phyloP scores from a whole-genome alignment of 176 grass and related monocot species.

The Zizania latifolia region DNA sequence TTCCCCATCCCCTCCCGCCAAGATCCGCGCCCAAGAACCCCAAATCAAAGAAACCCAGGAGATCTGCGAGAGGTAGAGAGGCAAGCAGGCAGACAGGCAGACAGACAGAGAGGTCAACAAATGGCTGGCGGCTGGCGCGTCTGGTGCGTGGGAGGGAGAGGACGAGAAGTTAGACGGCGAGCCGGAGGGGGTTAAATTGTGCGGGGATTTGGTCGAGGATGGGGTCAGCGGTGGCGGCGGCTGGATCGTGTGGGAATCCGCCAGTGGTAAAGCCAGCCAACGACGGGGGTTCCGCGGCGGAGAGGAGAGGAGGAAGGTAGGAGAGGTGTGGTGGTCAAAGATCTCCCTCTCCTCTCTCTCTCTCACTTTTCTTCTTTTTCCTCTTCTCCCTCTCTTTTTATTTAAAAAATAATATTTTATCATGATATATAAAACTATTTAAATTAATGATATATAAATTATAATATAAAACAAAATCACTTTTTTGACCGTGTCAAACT shows the following conservation, averaged over 20 bases:
- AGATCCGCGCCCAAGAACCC: background rate
- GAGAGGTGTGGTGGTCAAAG: conserved; percentile 27
- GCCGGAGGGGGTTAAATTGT: conserved; percentile 37
- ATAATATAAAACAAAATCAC: too few species aligned
- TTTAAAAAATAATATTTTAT: too few species aligned
- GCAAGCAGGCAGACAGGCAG: too few species aligned
- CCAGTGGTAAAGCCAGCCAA: conserved; percentile 33
- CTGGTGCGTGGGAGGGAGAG: background rate
- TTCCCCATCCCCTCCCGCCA: conserved; percentile 52
- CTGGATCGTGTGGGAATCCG: conserved; percentile 33
- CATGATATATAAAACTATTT: too few species aligned
- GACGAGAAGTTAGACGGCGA: background rate
- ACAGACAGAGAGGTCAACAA: background rate
- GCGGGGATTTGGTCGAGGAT: conserved; percentile 33
- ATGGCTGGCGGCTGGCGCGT: conserved; percentile 28
- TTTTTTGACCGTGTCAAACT: too few species aligned
- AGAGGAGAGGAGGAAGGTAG: background rate
- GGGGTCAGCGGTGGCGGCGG: conserved; percentile 45
- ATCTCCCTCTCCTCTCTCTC: background rate
- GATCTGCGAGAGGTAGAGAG: conserved; percentile 13
- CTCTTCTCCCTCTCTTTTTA: background rate
- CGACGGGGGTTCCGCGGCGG: background rate
- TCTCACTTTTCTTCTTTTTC: background rate
- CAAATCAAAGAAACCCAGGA: conserved; percentile 30
- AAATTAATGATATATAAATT: too few species aligned